Conservation (phyloP, 2,329 filamentous ascomycete genomes). For the Cladosporium colombiae region DNA sequence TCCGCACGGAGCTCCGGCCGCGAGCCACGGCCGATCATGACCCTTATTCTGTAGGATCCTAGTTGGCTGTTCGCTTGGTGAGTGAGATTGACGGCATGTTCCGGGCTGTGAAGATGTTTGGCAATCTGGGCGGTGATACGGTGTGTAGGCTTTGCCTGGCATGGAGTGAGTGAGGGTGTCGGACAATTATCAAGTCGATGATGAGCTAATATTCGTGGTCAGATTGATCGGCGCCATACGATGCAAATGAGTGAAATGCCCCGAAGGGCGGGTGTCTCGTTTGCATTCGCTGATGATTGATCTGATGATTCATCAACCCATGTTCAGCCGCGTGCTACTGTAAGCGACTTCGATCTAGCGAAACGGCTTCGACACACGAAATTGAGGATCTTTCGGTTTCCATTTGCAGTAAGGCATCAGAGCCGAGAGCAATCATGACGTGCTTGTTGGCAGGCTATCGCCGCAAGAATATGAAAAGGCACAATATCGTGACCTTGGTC, state of each 20-base stretch:
- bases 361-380: neutral
- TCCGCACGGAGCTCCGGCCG: neutral
- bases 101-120: neutral
- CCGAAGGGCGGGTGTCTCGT: neutral
- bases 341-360: neutral
- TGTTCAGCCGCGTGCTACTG: neutral
- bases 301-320: neutral
- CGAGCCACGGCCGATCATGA: neutral
- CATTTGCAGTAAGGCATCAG: neutral
- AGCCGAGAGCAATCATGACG: neutral
- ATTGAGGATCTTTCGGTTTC: neutral
- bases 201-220: neutral
- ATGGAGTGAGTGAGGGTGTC: neutral
- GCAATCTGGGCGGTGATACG: neutral
- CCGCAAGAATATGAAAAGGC: neutral
- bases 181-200: neutral
- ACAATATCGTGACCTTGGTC: neutral
- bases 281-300: neutral
- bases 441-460: neutral
- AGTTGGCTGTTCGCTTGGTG: neutral
- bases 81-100: neutral
- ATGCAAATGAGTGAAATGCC: neutral
- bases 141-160: neutral
- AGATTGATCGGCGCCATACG: neutral
- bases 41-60: neutral